Evolutionary conservation across 306 rosid genomes (phyloP), one percentile per base, ranked within the genome.

Genomic region (Prunus mira): DNA sequence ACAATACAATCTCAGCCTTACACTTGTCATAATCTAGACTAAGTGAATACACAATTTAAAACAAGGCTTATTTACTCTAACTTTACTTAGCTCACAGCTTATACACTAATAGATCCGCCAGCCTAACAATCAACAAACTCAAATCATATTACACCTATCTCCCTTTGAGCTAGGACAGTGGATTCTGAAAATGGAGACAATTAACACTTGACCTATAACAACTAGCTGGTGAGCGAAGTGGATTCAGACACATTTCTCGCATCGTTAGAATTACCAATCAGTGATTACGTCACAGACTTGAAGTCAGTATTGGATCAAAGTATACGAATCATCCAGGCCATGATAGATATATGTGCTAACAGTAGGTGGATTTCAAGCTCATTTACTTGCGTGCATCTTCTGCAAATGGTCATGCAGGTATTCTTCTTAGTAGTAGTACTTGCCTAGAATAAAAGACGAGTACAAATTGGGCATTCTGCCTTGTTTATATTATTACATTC

Each of bases 351-450:
- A 78, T 92, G 97, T 77, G 95, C 97, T 69, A 95, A 95, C 77
- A 92, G 96, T 30, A 96, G 98, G 71, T 95, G 97, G 98, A 93
- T 95, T 68, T 88, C 91, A 38, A 95, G 98, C 87, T 82, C 96
- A 54, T 76, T 92, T 45, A 88, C 92, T 32, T 95, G 97, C 87
- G 92, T 95, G 97, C 96, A 85, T 82, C 96, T 95, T 75, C 78
- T 95, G 85, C 98, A 94, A 89, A 94, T 94, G 98, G 86, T 94
- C 88, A 88, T 94, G 89, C 96, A 94, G 98, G 98, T 93, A 78
- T 72, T 69, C 32, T 32, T 79, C 74, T 54, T 43, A 24, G 22
- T 55, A 18, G 17, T 17, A 22, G n/a, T 51, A 22, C 41, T 52
- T 24, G 15, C 32, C 46, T 12, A 3, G 17, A 5, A 45, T 19